Conservation (phyloP, 177 flowering plant genomes). For the Vitis hybrid region DNA sequence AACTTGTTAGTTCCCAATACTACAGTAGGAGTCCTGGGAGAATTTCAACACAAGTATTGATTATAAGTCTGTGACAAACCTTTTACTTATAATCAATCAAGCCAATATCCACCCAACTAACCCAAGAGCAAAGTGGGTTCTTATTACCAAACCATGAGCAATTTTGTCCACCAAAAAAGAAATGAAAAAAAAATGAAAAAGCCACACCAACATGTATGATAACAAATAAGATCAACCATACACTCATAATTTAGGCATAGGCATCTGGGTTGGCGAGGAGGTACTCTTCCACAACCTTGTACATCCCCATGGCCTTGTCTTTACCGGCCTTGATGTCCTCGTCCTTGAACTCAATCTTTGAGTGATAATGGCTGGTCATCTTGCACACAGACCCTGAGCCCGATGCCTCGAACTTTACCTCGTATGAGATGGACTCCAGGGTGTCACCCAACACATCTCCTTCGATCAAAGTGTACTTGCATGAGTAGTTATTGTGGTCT, state of each 20-base stretch:
- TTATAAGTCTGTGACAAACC: no score
- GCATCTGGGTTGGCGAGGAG: slow-evolving; percentile 10
- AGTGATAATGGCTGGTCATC: slow-evolving; percentile 7
- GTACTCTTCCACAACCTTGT: slow-evolving; percentile 12
- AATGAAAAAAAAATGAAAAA: no score
- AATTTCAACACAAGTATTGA: no score
- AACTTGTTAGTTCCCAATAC: no score
- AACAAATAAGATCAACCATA: no score
- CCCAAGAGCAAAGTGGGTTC: no score
- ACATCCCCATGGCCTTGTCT: slow-evolving; percentile 8
- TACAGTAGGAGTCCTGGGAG: no score
- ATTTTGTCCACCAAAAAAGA: no score
- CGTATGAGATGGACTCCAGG: slow-evolving; percentile 13
- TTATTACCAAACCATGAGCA: no score
- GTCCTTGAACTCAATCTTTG: slow-evolving; percentile 15
- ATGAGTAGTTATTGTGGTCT: slow-evolving; percentile 5
- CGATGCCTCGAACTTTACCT: slow-evolving; percentile 12
- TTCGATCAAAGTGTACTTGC: slow-evolving; percentile 20
- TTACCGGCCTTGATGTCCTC: slow-evolving; percentile 9
- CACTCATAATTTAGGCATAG: background rate
- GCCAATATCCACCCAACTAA: no score
- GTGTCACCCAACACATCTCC: slow-evolving; percentile 9
- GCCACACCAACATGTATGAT: no score
- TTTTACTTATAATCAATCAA: no score
- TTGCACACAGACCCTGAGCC: slow-evolving; percentile 5